Percentiles rank a stretch among this genome's conserved stretches.
phyloP scores from a whole-genome alignment of 1,284 basidiomycete genomes.

The Moesziomyces antarcticus region DNA sequence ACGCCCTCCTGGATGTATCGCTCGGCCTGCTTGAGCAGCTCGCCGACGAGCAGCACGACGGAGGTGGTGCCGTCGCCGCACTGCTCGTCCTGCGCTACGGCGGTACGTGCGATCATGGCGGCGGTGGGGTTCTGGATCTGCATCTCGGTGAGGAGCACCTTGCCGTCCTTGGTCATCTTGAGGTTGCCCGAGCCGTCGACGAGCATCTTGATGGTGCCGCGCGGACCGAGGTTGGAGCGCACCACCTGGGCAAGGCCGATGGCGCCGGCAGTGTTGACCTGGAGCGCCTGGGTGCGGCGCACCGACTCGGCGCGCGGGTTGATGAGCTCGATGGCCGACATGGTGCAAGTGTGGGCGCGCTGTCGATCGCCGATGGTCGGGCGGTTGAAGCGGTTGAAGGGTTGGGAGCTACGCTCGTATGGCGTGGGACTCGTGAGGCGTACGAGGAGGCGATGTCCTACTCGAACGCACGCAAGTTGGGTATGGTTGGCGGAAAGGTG shows the following conservation, averaged over 20 bases:
- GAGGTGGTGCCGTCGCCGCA: slow-evolving; percentile 98
- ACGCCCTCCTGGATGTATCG: slow-evolving; percentile 98
- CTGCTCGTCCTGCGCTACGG: slow-evolving; percentile 98
- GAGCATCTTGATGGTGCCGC: slow-evolving; percentile 92
- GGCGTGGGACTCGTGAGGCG: background rate
- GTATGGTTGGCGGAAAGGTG: background rate
- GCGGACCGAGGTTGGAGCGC: slow-evolving; percentile 88
- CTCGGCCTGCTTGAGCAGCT: slow-evolving; percentile 96
- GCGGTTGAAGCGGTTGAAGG: background rate
- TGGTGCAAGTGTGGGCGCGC: slow-evolving; percentile 12
- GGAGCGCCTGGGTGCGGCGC: slow-evolving; percentile 87
- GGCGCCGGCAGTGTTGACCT: slow-evolving; percentile 85
- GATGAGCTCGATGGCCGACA: slow-evolving; percentile 67
- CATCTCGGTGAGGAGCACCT: slow-evolving; percentile 98
- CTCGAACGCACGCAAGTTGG: background rate
- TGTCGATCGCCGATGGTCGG: background rate
- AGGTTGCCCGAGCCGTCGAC: slow-evolving; percentile 99
- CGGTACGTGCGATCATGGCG: slow-evolving; percentile 98
- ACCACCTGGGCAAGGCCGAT: slow-evolving; percentile 98
- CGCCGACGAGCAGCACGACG: slow-evolving; percentile 95
- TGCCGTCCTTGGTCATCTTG: slow-evolving; percentile 99
- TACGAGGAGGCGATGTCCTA: background rate
- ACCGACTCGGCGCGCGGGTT: slow-evolving; percentile 83
- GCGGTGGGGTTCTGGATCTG: slow-evolving; percentile 98
- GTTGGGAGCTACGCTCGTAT: background rate